Evolutionary conservation across 2,329 filamentous ascomycete genomes (phyloP), one percentile per base, ranked within the genome.

Genomic region (Aspergillus felis): DNA sequence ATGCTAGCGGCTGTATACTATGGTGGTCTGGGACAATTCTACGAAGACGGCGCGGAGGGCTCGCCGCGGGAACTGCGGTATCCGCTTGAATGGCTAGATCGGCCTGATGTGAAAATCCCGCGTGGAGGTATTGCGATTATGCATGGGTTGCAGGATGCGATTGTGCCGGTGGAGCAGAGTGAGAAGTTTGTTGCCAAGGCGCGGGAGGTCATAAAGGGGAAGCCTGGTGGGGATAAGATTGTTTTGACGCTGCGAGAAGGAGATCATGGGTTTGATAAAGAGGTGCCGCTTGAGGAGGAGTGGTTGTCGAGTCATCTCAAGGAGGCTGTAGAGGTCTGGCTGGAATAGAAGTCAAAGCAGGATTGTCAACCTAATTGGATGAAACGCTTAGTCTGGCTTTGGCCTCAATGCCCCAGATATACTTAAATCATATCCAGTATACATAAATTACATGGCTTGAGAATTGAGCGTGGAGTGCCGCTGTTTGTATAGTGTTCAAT

Each of bases 241-340:
- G 42, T 62, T 41, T 35, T 75, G 22, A 59, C 61, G 10, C 32
- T 70, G 22, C 58, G 58, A n/a, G 65, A 69, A 12, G 74, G 73
- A 1, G 68, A 68, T 5, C 75, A 77, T 67, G 74, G 73, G 2
- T 76, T 76, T 64, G 74, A 76, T 59, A 22, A 12, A 2, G 53
- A 57, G 2, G 49, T 56, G 20, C 55, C 55, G 7, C 56, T 68
- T 12, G 60, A 68, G 27, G 68, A 70, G 35, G 55, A 28, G 20
- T 74, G 72, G 72, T 44, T 74, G 52, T 58, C 62, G 55, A 62
- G 72, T 32, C 63, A 64, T 9, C 50, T 73, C 42, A 54, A 60
- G 20, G 56, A 48, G 29, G 59, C 68, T 20, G 61, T 69, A 22
- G 47, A 67, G 53, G 56, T 62, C 17, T 74, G 71, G 71, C 53